Base-by-base conservation (phyloP, 768 basidiomycete genomes). In the Kwoniella dendrophila region DNA sequence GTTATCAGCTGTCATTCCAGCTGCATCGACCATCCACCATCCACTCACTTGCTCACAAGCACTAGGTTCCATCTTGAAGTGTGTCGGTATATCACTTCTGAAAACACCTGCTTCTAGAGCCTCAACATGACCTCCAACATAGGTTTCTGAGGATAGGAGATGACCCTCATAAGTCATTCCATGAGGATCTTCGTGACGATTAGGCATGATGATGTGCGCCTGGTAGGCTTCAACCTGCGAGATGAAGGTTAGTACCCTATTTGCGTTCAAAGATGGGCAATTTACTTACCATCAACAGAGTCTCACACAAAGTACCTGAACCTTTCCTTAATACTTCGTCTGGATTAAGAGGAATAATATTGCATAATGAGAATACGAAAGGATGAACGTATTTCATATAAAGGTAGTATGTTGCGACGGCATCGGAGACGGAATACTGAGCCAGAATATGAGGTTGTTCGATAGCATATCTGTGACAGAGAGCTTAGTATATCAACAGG, bases 301-400 rank as follows among this genome's bases (percentile, higher is more conserved):
- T 98, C 80, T 99, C 96, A 73, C 96, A 99, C 29, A 99, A 83
- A 0, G 96, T 99, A 8, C 96, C 96, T 74, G 86, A 90, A 33
- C 96, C 96, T 78, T 99, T 98, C 52, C 95, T 83, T 68, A 98
- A 80, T 4, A 98, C 96, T 64, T 99, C 96, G 71, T 99, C 96
- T 2, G 96, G 93, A 72, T 88, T 88, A 55, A 99, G 84, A 11
- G 96, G 95, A 69, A 99, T 98, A 79, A 98, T 99, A 83, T 96
- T 99, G 80, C 96, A 98, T 36, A 99, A 81, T 8, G 96, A 98
- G 82, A 99, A 99, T 65, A 99, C 91, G 84, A 99, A 99, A 0
- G 96, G 96, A 74, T 98, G 94, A 10, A 99, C 94, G 72, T 99
- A 99, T 93, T 98, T 99, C 96, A 98, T 99, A 81, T 99, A 98